phyloP scores from a whole-genome alignment of 202 grass and related monocot species.

The Miscanthus sacchariflorus region DNA sequence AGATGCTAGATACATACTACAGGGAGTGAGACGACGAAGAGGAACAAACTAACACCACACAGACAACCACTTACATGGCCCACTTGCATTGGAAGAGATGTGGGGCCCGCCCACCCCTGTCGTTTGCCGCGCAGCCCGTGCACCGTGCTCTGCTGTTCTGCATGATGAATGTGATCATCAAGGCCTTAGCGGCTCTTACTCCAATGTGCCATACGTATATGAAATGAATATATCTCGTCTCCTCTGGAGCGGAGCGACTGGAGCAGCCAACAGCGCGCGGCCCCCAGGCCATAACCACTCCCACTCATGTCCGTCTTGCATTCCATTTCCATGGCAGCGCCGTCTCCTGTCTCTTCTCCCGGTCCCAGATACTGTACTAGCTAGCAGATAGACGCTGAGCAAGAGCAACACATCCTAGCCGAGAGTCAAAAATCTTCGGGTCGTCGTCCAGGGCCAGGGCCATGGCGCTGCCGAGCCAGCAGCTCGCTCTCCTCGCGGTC shows the following conservation, averaged over 20 bases:
- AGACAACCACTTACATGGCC: neutral
- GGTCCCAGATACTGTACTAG: too few relatives aligned
- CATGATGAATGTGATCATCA: too few relatives aligned
- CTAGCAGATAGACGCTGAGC: neutral
- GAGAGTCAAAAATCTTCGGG: neutral
- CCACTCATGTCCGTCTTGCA: too few relatives aligned
- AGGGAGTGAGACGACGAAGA: neutral
- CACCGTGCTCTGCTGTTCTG: too few relatives aligned
- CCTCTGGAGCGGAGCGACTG: too few relatives aligned
- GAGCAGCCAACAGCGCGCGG: too few relatives aligned
- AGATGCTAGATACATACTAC: too few relatives aligned
- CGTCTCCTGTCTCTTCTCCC: neutral
- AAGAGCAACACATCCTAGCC: neutral
- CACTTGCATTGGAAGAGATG: neutral
- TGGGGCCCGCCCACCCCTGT: too few relatives aligned
- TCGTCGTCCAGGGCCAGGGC: neutral
- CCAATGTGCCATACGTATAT: too few relatives aligned
- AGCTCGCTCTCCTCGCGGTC: neutral
- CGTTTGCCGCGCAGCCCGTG: too few relatives aligned
- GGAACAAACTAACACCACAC: neutral
- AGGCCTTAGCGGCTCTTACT: too few relatives aligned
- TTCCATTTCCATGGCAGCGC: neutral
- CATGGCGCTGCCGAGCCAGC: neutral
- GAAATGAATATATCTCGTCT: too few relatives aligned
- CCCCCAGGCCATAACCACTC: neutral